Evolutionary conservation across 2,329 filamentous ascomycete genomes (phyloP).

Genomic region (Calonectria hongkongensis): DNA sequence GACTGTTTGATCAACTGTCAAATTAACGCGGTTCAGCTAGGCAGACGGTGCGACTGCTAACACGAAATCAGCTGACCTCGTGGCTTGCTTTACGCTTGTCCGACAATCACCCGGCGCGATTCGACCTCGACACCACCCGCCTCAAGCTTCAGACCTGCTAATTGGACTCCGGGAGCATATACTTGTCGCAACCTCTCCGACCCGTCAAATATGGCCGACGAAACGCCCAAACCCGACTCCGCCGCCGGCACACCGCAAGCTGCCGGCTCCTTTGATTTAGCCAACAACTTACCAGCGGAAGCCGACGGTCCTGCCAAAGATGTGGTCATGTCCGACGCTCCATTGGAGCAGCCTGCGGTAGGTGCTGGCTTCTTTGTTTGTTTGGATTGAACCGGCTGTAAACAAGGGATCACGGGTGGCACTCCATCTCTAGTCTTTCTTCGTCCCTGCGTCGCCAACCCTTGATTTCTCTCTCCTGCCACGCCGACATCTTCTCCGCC

Average conservation of each 20-base stretch:
- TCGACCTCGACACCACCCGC: conserved; percentile 20
- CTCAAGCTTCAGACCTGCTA: conserved; percentile 33
- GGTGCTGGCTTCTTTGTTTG: conserved; percentile 41
- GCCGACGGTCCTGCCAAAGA: conserved; percentile 59
- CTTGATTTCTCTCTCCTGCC: neutral
- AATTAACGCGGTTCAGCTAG: conserved; percentile 45
- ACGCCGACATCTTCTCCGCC: neutral
- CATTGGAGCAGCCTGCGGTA: conserved; percentile 64
- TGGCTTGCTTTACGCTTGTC: conserved; percentile 24
- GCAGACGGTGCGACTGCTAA: conserved; percentile 43
- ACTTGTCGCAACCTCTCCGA: neutral
- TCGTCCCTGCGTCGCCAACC: neutral
- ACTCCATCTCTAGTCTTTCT: neutral
- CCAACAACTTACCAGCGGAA: conserved; percentile 46
- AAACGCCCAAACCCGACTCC: conserved; percentile 49
- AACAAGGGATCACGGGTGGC: too few relatives aligned
- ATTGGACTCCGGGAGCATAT: conserved; percentile 27
- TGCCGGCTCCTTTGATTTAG: conserved; percentile 48
- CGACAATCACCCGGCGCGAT: conserved; percentile 54
- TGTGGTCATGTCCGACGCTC: conserved; percentile 66
- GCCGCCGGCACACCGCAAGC: conserved; percentile 47
- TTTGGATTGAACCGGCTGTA: neutral
- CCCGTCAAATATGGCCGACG: conserved; percentile 57
- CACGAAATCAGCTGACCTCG: conserved; percentile 64
- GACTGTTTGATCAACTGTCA: neutral